phyloP scores from a whole-genome alignment of 2,329 filamentous ascomycete genomes.

The Fusarium pseudonygamai region DNA sequence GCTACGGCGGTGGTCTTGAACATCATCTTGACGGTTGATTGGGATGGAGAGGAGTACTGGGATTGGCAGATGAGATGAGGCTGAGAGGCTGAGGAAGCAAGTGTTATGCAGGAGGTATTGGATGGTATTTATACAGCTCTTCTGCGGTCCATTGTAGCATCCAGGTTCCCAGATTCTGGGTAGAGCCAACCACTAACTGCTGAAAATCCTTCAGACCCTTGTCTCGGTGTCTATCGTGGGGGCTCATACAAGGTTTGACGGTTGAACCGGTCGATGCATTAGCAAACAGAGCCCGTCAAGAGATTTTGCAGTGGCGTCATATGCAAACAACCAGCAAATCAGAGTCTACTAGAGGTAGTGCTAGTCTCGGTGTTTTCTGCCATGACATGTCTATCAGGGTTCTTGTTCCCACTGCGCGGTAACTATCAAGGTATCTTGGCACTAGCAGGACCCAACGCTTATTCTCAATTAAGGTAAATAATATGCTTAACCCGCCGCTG shows the following conservation, averaged over 20 bases:
- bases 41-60: background rate
- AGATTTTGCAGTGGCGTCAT: slow-evolving; percentile 4
- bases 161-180: background rate
- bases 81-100: slow-evolving; percentile 31
- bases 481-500: slow-evolving; percentile 39
- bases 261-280: background rate
- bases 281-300: background rate
- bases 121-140: slow-evolving; percentile 34
- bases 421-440: slow-evolving; percentile 41
- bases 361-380: background rate
- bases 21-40: slow-evolving; percentile 37
- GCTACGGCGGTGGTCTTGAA: slow-evolving; percentile 38
- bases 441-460: background rate
- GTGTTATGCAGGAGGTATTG: slow-evolving; percentile 6
- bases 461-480: slow-evolving; percentile 33
- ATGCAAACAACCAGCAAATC: slow-evolving; percentile 17
- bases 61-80: slow-evolving; percentile 16
- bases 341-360: background rate
- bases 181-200: background rate
- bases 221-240: background rate
- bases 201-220: background rate
- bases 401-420: slow-evolving; percentile 30
- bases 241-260: slow-evolving; percentile 1
- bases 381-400: slow-evolving; percentile 38
- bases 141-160: background rate